Evolutionary conservation across 176 grass and related monocot genomes (phyloP), one percentile per base, ranked within the genome.

Genomic region (Aegilops sharonensis): DNA sequence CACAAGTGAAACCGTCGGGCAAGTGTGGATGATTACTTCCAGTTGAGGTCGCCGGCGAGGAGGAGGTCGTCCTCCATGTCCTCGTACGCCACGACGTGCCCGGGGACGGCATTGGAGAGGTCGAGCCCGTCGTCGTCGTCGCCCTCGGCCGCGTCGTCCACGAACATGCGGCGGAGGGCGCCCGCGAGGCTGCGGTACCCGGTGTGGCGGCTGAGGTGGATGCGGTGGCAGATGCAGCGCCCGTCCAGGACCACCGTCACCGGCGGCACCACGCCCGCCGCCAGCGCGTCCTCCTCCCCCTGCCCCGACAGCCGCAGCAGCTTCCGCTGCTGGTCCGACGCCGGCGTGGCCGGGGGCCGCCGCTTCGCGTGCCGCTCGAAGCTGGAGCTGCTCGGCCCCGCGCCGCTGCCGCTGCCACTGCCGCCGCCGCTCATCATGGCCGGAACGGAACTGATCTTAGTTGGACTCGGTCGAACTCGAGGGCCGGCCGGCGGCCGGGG

Each of bases 11-110:
- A 6, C 11, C 10, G 21, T 2, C n/a, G 35, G 17, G 2, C 9
- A 82, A 8, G 21, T n/a, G 27, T 3, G 5, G 3, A 72, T 23
- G 4, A 21, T 42, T 32, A 23, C 95, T 88, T 98, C 93, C 95
- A 98, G 64, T 86, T 93, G 77, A 98, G 95, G 88, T 98, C 95
- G 5, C 95, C 95, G 25, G 89, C 95, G 63, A 98, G 93, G 45
- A 98, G 89, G 29, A 98, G 95, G 65, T 98, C 95, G 30, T 95
- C 87, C 89, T 98, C 95, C 89, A 98, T 87, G 86, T 98, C 95
- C 87, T 95, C 95, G 59, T 98, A 98, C 8, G 95, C 95, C 13
- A 98, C 93, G 29, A 98, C 80, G 64, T 98, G 85, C 4, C 95
- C 95, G 4, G 95, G 95, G 3, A 98, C 88, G 11, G 95, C 95